A percentile compares a stretch with the other conserved stretches of the same genome.
phyloP scores from a whole-genome alignment of 371 early-diverging fungal genomes.

The Fennellomyces sp. region DNA sequence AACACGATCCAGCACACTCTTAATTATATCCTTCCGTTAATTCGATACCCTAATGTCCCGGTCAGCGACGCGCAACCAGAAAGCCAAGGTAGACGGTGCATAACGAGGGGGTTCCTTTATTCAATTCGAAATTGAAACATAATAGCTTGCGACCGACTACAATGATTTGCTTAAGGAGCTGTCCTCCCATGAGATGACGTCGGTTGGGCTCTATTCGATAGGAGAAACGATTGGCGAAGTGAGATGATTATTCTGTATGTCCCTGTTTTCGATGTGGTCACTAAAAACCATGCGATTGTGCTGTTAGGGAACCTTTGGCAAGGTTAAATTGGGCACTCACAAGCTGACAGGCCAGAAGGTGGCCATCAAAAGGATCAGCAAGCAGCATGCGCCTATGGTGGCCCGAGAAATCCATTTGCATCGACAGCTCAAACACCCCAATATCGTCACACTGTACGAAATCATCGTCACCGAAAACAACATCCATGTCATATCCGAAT shows the following conservation, averaged over 20 bases:
- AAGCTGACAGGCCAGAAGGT: constrained; percentile 79
- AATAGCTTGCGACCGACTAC: constrained; percentile 29
- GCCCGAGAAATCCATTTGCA: constrained; percentile 91
- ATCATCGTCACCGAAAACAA: constrained; percentile 79
- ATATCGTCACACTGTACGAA: constrained; percentile 88
- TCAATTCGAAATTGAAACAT: neutral
- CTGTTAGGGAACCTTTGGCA: constrained; percentile 80
- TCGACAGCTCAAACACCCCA: constrained; percentile 81
- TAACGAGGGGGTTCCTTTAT: neutral
- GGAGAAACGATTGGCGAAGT: constrained; percentile 30
- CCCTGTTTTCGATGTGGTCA: neutral
- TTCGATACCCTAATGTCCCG: neutral
- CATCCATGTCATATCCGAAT: constrained; percentile 83
- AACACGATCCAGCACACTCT: neutral
- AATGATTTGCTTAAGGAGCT: constrained; percentile 32
- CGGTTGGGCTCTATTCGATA: constrained; percentile 23
- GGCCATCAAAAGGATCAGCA: constrained; percentile 86
- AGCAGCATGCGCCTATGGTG: constrained; percentile 73
- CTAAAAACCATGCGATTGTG: no score
- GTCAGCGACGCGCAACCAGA: constrained; percentile 19
- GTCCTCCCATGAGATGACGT: constrained; percentile 23
- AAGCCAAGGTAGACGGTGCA: constrained; percentile 21
- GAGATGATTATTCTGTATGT: neutral
- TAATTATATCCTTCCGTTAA: no score
- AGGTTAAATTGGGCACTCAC: constrained; percentile 84